phyloP scores from a whole-genome alignment of 2,329 filamentous ascomycete species.

The Septoria linicola region DNA sequence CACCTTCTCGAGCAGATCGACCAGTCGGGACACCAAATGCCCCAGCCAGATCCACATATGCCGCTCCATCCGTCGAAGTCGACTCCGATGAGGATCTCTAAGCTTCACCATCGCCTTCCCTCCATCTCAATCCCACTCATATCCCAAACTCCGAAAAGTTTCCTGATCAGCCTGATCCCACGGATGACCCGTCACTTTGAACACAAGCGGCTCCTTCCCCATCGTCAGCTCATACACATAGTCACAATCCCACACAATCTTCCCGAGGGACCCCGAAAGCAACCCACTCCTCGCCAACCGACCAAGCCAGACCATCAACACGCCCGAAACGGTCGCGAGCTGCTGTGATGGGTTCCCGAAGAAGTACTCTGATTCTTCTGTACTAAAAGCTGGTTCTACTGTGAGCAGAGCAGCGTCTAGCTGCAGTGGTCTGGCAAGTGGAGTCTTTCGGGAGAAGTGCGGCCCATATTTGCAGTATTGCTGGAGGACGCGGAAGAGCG shows the following conservation, averaged over 20 bases:
- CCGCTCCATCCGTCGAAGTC: too few species aligned
- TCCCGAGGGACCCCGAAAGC: slow-evolving; percentile 1
- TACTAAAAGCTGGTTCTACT: neutral
- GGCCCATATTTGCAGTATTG: slow-evolving; percentile 2
- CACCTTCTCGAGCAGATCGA: too few species aligned
- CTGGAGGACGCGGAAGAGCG: slow-evolving; percentile 3
- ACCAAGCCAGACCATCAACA: slow-evolving; percentile 9
- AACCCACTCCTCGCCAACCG: slow-evolving; percentile 11
- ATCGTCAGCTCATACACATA: neutral
- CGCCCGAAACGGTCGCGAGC: slow-evolving; percentile 7
- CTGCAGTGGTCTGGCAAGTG: neutral
- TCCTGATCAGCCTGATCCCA: neutral
- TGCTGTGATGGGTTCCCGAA: neutral
- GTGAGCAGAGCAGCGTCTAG: slow-evolving; percentile 4
- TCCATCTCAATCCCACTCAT: neutral
- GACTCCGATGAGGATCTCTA: too few species aligned
- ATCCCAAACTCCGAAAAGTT: slow-evolving; percentile 4
- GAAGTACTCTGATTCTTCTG: neutral
- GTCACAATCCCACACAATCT: neutral
- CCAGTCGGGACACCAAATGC: too few species aligned
- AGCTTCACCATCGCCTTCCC: too few species aligned
- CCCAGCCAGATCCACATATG: too few species aligned
- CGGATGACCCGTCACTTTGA: neutral
- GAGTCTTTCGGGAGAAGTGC: slow-evolving; percentile 1
- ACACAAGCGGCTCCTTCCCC: neutral